These are phyloP conservation scores for Bocquillonia castaneifolia DNA, from an alignment of 441 rosid species.

Conservation along the genomic window DNA sequence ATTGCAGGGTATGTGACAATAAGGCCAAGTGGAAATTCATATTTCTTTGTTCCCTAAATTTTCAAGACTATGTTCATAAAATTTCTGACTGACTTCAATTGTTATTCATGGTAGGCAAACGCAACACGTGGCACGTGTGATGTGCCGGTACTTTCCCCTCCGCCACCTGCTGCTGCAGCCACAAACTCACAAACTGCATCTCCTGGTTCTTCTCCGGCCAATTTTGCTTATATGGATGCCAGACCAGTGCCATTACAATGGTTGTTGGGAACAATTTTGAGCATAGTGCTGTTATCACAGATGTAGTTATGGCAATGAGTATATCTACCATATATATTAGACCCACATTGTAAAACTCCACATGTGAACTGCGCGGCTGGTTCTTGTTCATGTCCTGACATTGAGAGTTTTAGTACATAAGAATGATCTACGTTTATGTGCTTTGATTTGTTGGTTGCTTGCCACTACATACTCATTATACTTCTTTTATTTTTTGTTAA, in stretches of 20 bases:
- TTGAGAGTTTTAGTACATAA: neutral
- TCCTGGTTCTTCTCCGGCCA: constrained; percentile 14
- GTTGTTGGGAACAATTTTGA: constrained; percentile 34
- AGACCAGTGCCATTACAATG: constrained; percentile 27
- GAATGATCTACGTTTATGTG: neutral
- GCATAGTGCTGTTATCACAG: constrained; percentile 25
- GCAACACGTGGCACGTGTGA: constrained; percentile 73
- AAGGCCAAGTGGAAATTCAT: neutral
- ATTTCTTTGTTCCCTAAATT: too few relatives aligned
- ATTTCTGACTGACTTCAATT: neutral
- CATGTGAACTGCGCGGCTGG: neutral
- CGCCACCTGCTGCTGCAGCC: constrained; percentile 55
- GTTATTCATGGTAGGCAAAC: constrained; percentile 42
- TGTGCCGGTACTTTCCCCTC: constrained; percentile 54
- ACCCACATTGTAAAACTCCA: constrained; percentile 2
- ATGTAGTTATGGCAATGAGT: constrained; percentile 21
- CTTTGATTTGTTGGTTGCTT: neutral
- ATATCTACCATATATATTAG: constrained; percentile 8
- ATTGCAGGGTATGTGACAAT: constrained; percentile 53
- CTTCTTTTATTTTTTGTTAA: too few relatives aligned
- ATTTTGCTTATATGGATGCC: constrained; percentile 23
- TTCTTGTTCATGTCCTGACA: constrained; percentile 1
- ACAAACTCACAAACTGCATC: constrained; percentile 17
- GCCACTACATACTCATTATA: neutral
- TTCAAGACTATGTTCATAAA: too few relatives aligned